Base-by-base conservation (phyloP, 345 rosid species). In the Durio zibethinus region DNA sequence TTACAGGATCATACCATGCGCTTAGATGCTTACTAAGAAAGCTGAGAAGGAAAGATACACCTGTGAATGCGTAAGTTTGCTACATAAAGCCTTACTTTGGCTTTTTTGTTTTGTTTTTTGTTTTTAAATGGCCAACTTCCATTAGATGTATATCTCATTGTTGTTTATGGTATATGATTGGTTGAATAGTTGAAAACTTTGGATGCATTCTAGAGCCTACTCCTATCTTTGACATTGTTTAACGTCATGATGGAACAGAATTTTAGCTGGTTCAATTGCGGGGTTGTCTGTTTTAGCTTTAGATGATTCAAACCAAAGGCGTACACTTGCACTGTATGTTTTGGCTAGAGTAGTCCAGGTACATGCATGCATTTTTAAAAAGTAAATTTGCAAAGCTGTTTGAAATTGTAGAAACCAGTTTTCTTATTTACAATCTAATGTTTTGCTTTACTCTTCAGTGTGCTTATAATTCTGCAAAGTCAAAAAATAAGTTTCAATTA, bases 221-320 rank as follows among this genome's bases (percentile, higher is more conserved):
- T 80, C 80, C 87, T 84, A 62, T 84, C 66, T 78, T 74, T 89
- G 88, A 89, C 86, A 83, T 87, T 83, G 86, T 86, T 91, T 91
- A 86, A 89, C 94, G 87, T 79, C 84, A 66, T 88, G 93, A 89
- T 95, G 91, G 90, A 86, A 85, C 98, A 97, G 99, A 90, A 77
- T 92, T 85, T 89, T 97, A 87, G 96, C 99, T 88, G 99, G 98
- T 92, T 97, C 97, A 60, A 77, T 92, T 80, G 97, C 98, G 53
- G 98, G 98, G 73, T 86, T 97, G 82, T 94, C 98, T 86, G 83
- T 97, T 84, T 80, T 97, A 82, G 97, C 99, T 31, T 86, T 97
- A 83, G 97, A 91, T 86, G 99, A 91, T 87, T 84, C 96, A 50
- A 94, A 84, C 86, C 84, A 93, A 78, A 93, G 98, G 73, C 98